Conservation (phyloP, 2,329 filamentous ascomycete species). For the Lachnellula subtilissima region DNA sequence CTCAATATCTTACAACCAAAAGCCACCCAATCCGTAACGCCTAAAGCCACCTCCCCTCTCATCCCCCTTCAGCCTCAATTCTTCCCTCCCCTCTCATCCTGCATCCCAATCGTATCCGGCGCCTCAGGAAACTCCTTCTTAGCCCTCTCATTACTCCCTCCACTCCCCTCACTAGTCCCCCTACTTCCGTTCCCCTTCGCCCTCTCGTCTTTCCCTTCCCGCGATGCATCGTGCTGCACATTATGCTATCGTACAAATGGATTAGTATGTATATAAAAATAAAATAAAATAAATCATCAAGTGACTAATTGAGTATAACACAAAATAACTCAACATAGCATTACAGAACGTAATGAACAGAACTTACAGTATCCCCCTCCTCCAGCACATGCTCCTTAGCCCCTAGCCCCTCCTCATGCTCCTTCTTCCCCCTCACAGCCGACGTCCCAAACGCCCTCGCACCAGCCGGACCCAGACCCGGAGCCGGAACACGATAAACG, state of each 20-base stretch:
- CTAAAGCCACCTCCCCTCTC: neutral
- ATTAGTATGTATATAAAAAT: too few species aligned
- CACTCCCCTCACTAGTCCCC: slow-evolving; percentile 11
- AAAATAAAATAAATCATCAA: too few species aligned
- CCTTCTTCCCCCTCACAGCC: neutral
- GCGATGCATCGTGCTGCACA: slow-evolving; percentile 31
- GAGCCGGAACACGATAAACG: slow-evolving; percentile 10
- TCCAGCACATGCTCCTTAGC: slow-evolving; percentile 9
- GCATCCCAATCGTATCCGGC: slow-evolving; percentile 49
- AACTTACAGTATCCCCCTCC: slow-evolving; percentile 7
- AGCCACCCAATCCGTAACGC: too few species aligned
- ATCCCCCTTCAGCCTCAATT: neutral
- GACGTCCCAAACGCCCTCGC: neutral
- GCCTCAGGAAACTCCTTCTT: slow-evolving; percentile 46
- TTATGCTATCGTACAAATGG: slow-evolving; percentile 3
- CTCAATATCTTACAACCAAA: too few species aligned
- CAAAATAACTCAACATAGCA: too few species aligned
- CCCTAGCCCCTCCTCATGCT: too few species aligned
- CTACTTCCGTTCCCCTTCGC: slow-evolving; percentile 32
- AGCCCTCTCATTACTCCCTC: slow-evolving; percentile 32
- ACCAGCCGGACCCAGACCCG: neutral
- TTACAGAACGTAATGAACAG: too few species aligned
- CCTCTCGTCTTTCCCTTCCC: slow-evolving; percentile 37
- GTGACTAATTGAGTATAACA: too few species aligned
- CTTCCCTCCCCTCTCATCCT: slow-evolving; percentile 42